Conservation (phyloP, 768 basidiomycete species). For the Pleurotus tuoliensis region DNA sequence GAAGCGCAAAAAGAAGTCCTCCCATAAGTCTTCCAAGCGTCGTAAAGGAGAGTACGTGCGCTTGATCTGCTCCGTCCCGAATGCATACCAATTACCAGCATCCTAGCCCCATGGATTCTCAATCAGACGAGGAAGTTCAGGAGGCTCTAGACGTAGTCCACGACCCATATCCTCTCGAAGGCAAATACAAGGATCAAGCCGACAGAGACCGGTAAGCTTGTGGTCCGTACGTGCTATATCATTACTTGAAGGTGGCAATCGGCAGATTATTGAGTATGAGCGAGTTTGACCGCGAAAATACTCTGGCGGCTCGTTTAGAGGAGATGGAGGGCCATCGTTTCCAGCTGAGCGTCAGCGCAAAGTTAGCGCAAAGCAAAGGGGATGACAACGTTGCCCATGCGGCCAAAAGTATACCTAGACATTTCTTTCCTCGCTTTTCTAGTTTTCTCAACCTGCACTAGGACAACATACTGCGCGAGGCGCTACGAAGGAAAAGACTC, state of each 20-base stretch:
- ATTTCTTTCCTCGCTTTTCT: neutral
- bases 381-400: slow-evolving; percentile 66
- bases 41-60: slow-evolving; percentile 68
- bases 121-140: slow-evolving; percentile 51
- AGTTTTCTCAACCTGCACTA: slow-evolving; percentile 21
- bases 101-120: slow-evolving; percentile 35
- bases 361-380: slow-evolving; percentile 28
- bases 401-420: slow-evolving; percentile 61
- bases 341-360: slow-evolving; percentile 56
- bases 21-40: slow-evolving; percentile 48
- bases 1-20: slow-evolving; percentile 52
- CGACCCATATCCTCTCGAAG: slow-evolving; percentile 87
- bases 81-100: neutral
- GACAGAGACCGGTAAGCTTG: slow-evolving; percentile 75
- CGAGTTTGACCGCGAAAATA: slow-evolving; percentile 87
- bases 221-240: slow-evolving; percentile 16
- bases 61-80: neutral
- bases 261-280: slow-evolving; percentile 72
- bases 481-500: slow-evolving; percentile 75
- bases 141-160: slow-evolving; percentile 61
- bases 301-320: slow-evolving; percentile 76
- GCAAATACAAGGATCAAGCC: slow-evolving; percentile 81
- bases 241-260: slow-evolving; percentile 19
- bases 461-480: slow-evolving; percentile 75
- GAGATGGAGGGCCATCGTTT: slow-evolving; percentile 75